Evolutionary conservation across 495 filamentous ascomycete genomes (phyloP).

Genomic region (Achaetomiella virescens): DNA sequence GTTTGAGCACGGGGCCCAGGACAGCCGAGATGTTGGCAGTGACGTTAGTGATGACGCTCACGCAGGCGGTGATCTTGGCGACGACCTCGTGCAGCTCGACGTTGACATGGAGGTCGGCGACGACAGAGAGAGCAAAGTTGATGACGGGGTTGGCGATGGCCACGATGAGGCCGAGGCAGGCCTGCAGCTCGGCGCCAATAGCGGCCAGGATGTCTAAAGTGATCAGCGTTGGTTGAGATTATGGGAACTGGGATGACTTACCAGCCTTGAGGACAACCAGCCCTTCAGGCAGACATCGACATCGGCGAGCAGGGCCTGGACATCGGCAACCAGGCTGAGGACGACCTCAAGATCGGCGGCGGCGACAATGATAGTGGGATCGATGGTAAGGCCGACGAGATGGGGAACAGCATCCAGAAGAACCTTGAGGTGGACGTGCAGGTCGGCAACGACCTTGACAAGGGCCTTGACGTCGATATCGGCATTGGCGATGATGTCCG

Average conservation of each 20-base stretch:
- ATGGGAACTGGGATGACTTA: not conserved
- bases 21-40: not conserved
- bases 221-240: not conserved
- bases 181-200: conserved; percentile 2
- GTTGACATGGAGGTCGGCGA: conserved; percentile 24
- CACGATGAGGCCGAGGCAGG: conserved; percentile 1
- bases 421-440: conserved; percentile 10
- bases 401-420: not conserved
- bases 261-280: conserved; percentile 2
- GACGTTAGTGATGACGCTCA: not conserved
- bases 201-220: conserved; percentile 4
- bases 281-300: conserved; percentile 6
- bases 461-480: conserved; percentile 14
- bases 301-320: conserved; percentile 5
- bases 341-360: conserved; percentile 5
- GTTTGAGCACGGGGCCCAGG: not conserved
- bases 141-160: not conserved
- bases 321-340: conserved; percentile 8
- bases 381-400: conserved; percentile 4
- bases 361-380: conserved; percentile 1
- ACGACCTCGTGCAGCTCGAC: not conserved
- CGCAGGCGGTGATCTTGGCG: not conserved
- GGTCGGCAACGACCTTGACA: conserved; percentile 5
- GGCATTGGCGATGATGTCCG: not conserved
- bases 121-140: conserved; percentile 1